Evolutionary conservation across 768 basidiomycete genomes (phyloP).

Genomic region (Dentipellis fragilis): DNA sequence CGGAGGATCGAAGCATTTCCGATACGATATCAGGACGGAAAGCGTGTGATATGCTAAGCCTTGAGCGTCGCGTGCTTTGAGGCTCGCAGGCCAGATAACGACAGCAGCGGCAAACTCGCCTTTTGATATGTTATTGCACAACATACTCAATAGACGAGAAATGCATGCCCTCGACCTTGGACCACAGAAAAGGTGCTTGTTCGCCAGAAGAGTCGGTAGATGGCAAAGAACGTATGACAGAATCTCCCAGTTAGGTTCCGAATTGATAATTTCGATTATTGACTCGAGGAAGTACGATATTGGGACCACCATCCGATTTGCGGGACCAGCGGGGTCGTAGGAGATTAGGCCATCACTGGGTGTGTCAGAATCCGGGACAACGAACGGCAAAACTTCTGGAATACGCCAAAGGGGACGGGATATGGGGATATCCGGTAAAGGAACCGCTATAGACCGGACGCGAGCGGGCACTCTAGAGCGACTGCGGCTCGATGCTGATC

Average conservation of each 20-base stretch:
- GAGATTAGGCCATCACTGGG: constrained; percentile 62
- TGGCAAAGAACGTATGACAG: constrained; percentile 87
- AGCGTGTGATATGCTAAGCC: constrained; percentile 82
- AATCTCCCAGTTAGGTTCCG: constrained; percentile 85
- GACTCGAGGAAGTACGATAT: constrained; percentile 64
- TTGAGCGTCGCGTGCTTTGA: constrained; percentile 76
- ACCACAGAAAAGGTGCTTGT: constrained; percentile 96
- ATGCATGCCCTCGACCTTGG: constrained; percentile 62
- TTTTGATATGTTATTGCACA: constrained; percentile 58
- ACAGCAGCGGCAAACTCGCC: constrained; percentile 47
- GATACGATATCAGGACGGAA: constrained; percentile 82
- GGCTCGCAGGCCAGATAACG: constrained; percentile 46
- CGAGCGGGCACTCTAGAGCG: constrained; percentile 39
- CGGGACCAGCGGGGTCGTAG: constrained; percentile 43
- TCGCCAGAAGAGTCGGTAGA: constrained; percentile 82
- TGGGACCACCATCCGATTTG: constrained; percentile 43
- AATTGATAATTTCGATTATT: constrained; percentile 55
- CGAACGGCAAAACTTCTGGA: constrained; percentile 57
- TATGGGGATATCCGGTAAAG: constrained; percentile 3
- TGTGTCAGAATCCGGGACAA: constrained; percentile 41
- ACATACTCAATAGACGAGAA: constrained; percentile 45
- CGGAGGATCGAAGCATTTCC: constrained; percentile 60
- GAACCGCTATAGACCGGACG: constrained; percentile 16
- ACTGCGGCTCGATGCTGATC: constrained; percentile 13
- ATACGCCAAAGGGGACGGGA: constrained; percentile 46